phyloP scores from a whole-genome alignment of 1,139 yeast species.

The Lodderomyces orthopsilosis region DNA sequence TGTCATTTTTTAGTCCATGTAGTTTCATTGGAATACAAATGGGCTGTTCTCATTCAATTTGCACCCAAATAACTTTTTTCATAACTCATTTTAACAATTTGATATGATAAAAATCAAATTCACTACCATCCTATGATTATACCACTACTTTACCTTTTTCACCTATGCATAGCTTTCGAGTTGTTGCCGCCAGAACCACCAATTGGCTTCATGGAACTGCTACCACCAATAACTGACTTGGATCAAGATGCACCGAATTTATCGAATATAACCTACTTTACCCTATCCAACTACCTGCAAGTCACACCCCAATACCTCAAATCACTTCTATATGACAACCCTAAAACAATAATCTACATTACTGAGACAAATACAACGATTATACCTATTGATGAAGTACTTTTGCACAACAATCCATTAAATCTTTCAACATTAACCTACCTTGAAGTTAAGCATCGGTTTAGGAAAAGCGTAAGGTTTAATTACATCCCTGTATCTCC shows the following conservation, averaged over 20 bases:
- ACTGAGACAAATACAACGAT: constrained; percentile 11
- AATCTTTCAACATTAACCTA: constrained; percentile 2
- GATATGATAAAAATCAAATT: not conserved
- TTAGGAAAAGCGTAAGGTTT: not conserved
- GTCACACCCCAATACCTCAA: not conserved
- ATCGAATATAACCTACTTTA: constrained; percentile 3
- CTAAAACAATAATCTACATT: constrained; percentile 9
- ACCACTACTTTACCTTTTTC: not conserved
- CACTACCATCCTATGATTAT: not conserved
- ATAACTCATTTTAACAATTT: not conserved
- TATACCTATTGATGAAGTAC: constrained; percentile 10
- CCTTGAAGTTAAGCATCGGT: constrained; percentile 7
- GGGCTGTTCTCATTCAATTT: too few relatives aligned
- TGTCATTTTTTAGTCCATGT: too few relatives aligned
- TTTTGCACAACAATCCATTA: not conserved
- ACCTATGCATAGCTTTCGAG: not conserved
- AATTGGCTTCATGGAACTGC: not conserved
- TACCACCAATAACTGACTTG: constrained; percentile 1
- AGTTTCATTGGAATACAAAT: too few relatives aligned
- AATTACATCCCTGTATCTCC: constrained; percentile 11
- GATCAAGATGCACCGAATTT: not conserved
- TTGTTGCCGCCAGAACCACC: not conserved
- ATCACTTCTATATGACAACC: constrained; percentile 5
- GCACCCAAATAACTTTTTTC: not conserved
- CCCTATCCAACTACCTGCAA: not conserved